A percentile compares a stretch with the other conserved stretches of the same genome.
phyloP scores from a whole-genome alignment of 2,329 filamentous ascomycete genomes.

The Aspergillus aculeatus region DNA sequence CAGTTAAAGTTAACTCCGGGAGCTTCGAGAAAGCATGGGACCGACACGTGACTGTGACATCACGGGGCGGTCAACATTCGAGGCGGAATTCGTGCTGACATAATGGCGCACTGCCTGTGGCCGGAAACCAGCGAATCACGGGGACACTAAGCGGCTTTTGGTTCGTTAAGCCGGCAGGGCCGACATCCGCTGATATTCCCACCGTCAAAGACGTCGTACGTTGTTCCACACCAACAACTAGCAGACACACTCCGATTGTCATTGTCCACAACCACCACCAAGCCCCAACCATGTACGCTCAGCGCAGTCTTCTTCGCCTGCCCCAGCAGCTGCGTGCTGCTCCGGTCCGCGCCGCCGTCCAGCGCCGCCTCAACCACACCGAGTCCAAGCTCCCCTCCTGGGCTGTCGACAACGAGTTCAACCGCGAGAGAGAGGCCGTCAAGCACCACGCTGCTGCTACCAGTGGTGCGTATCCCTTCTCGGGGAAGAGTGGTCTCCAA shows the following conservation, averaged over 20 bases:
- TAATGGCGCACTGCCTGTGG: constrained; percentile 12
- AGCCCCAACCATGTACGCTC: constrained; percentile 59
- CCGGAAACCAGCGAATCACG: constrained; percentile 29
- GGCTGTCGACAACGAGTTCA: constrained; percentile 81
- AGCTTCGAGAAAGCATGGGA: background rate
- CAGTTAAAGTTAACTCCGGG: background rate
- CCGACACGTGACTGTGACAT: constrained; percentile 30
- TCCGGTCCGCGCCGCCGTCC: constrained; percentile 56
- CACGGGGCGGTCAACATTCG: constrained; percentile 17
- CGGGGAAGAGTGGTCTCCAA: background rate
- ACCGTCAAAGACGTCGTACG: constrained; percentile 13
- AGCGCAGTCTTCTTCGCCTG: constrained; percentile 61
- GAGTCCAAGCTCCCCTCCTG: constrained; percentile 56
- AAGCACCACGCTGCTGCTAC: constrained; percentile 85
- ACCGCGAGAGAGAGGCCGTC: constrained; percentile 84
- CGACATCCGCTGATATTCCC: constrained; percentile 26
- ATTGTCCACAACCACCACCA: constrained; percentile 3
- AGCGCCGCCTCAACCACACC: constrained; percentile 71
- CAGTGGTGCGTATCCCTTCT: constrained; percentile 63
- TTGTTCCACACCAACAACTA: constrained; percentile 6
- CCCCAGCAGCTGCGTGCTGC: constrained; percentile 58
- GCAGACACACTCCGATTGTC: constrained; percentile 13
- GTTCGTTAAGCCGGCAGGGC: constrained; percentile 23
- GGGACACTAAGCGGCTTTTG: constrained; percentile 27
- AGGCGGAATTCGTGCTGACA: constrained; percentile 14